Base-by-base conservation (phyloP, 345 rosid genomes). In the Dovyalis caffra region DNA sequence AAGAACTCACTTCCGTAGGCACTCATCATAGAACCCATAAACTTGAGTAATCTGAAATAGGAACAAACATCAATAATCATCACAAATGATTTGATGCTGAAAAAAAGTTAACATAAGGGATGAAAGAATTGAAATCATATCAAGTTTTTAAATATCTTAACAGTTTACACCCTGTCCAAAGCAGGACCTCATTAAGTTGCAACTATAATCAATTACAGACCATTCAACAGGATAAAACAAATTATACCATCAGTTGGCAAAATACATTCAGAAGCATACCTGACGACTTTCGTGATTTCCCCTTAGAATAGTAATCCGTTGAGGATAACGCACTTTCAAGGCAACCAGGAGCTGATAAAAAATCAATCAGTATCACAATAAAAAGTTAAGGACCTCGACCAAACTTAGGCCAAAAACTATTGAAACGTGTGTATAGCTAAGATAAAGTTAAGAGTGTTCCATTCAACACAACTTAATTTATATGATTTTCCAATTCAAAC, bases 211-310 rank as follows among this genome's bases (percentile, higher is more conserved):
- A 43, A 43, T 43, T 12, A 43, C 11, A 11, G 47, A 43, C 16
- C 47, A 15, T 43, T 23, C 28, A 56, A 56, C 15, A 23, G 61
- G 14, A 56, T 56, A 23, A 56, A 56, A 56, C 28, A 56, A n/a
- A 8, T 56, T 56, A 23, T 56, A n/a, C 4, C 61, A 56, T 53
- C 64, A 77, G 37, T 35, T 23, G 26, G 10, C 29, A 69, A 58
- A 35, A 40, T n/a, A 47, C n/a, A 35, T 58, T 1, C 11, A 0
- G n/a, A 74, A 47, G 45, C 76, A 32, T 85, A 95, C 99, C 96
- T 95, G 99, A 51, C 99, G 97, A 76, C 97, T 92, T 86, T 95
- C 99, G 72, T 95, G 99, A 75, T 95, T 95, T 77, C 99, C 99
- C 83, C 99, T 86, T 26, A 95, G 90, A 84, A 92, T 91, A n/a